Evolutionary conservation across 768 basidiomycete genomes (phyloP).

Genomic region (Lactarius indigo): DNA sequence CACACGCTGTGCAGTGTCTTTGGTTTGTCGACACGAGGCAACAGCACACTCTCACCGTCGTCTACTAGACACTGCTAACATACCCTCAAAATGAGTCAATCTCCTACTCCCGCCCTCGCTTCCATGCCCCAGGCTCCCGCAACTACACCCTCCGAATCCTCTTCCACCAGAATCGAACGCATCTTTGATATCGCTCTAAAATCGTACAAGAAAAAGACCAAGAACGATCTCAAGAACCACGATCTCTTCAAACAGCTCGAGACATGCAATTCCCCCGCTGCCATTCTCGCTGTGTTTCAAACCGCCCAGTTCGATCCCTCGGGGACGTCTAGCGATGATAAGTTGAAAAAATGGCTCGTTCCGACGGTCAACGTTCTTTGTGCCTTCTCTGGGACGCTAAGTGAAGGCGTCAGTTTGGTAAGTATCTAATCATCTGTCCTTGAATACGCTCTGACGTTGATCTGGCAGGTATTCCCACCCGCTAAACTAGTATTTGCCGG

Average conservation of each 20-base stretch:
- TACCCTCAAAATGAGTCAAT: not conserved
- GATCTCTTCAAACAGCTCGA: not conserved
- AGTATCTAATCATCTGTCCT: not conserved
- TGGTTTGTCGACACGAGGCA: too few relatives aligned
- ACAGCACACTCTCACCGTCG: too few relatives aligned
- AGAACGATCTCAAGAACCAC: not conserved
- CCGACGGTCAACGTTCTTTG: not conserved
- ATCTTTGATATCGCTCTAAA: not conserved
- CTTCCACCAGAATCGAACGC: not conserved
- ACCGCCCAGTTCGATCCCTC: not conserved
- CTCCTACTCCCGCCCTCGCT: not conserved
- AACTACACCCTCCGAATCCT: not conserved
- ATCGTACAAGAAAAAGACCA: not conserved
- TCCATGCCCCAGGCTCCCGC: not conserved
- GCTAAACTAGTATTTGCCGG: not conserved
- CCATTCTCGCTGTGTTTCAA: not conserved
- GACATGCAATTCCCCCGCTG: not conserved
- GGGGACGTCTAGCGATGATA: not conserved
- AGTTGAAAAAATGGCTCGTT: not conserved
- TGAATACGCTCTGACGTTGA: not conserved
- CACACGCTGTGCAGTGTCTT: too few relatives aligned
- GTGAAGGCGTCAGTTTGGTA: not conserved
- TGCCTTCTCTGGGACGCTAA: not conserved
- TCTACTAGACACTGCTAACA: not conserved
- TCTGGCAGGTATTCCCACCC: not conserved